Conservation (phyloP, 1,284 basidiomycete genomes). For the Xerocomus minutiporus region DNA sequence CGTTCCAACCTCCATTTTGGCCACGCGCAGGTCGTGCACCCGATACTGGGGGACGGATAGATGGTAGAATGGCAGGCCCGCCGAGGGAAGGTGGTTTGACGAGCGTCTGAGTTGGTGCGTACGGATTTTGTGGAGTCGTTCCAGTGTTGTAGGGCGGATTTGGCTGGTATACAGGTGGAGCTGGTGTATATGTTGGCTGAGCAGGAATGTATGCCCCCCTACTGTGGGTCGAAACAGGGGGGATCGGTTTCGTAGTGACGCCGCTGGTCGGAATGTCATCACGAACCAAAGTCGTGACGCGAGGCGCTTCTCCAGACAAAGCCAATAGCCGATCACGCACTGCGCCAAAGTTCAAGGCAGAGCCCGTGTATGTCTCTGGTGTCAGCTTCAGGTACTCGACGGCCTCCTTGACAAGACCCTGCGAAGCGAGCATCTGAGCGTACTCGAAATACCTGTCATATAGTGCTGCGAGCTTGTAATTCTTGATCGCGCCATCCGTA, state of each 20-base stretch:
- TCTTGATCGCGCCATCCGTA: conserved; percentile 49
- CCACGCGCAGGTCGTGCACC: conserved; percentile 44
- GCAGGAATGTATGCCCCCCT: conserved; percentile 11
- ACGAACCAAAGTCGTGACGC: conserved; percentile 21
- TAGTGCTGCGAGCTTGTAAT: conserved; percentile 80
- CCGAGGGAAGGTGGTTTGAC: conserved; percentile 15
- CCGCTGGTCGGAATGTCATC: conserved; percentile 26
- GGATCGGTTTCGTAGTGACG: conserved; percentile 9
- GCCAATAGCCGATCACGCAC: conserved; percentile 60
- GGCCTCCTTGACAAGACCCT: conserved; percentile 85
- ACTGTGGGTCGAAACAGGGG: conserved; percentile 13
- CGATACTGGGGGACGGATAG: conserved; percentile 21
- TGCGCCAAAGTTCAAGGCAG: conserved; percentile 53
- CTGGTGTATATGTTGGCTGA: conserved; percentile 8
- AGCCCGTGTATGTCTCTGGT: conserved; percentile 74
- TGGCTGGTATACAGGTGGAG: conserved; percentile 2
- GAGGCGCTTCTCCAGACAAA: conserved; percentile 37
- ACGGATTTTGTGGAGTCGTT: conserved; percentile 34
- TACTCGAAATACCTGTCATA: conserved; percentile 97
- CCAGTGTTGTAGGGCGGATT: conserved; percentile 24
- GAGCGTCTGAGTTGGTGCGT: conserved; percentile 17
- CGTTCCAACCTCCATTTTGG: conserved; percentile 89
- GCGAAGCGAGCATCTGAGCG: conserved; percentile 85
- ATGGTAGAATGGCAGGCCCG: conserved; percentile 21
- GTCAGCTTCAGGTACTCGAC: conserved; percentile 78